A percentile compares a stretch with the other conserved stretches of the same genome.
These are phyloP conservation scores for Leptographium lundbergii DNA, from an alignment of 2,329 filamentous ascomycete genomes.

Conservation along the genomic window DNA sequence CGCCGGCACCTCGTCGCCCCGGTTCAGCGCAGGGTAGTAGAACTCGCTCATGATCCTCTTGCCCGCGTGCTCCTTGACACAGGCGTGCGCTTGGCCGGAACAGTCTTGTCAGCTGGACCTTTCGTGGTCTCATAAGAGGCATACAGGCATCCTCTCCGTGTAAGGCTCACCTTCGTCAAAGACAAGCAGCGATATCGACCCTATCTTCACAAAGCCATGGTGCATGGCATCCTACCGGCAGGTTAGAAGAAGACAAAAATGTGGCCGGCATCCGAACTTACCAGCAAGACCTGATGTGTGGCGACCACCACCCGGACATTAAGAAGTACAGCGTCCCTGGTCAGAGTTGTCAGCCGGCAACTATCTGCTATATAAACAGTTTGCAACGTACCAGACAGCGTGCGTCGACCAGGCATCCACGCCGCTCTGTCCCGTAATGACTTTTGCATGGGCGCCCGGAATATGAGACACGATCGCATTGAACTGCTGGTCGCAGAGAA, in stretches of 20 bases:
- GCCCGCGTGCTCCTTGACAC: slow-evolving; percentile 48
- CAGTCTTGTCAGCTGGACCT: background rate
- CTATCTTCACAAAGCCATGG: slow-evolving; percentile 60
- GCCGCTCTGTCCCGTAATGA: slow-evolving; percentile 55
- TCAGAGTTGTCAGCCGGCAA: background rate
- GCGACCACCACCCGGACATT: slow-evolving; percentile 63
- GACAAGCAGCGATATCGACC: slow-evolving; percentile 53
- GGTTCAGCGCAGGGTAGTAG: slow-evolving; percentile 41
- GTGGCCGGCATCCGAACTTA: background rate
- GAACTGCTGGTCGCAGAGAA: slow-evolving; percentile 54
- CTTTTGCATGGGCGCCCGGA: slow-evolving; percentile 41
- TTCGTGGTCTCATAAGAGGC: no score
- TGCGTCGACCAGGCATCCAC: slow-evolving; percentile 62
- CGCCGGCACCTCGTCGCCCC: slow-evolving; percentile 36
- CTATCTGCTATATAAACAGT: background rate
- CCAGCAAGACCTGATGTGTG: slow-evolving; percentile 58
- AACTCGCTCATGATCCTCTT: slow-evolving; percentile 61
- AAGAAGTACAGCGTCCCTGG: slow-evolving; percentile 48
- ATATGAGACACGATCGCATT: slow-evolving; percentile 47
- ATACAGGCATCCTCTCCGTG: no score
- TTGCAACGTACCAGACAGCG: slow-evolving; percentile 30
- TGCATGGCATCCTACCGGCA: slow-evolving; percentile 46
- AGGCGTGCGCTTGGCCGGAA: slow-evolving; percentile 54
- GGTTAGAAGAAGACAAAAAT: background rate
- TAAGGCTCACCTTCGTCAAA: slow-evolving; percentile 63